Evolutionary conservation across 768 basidiomycete species (phyloP), one percentile per base, ranked within the genome.

Genomic region (Kwoniella dejecticola): DNA sequence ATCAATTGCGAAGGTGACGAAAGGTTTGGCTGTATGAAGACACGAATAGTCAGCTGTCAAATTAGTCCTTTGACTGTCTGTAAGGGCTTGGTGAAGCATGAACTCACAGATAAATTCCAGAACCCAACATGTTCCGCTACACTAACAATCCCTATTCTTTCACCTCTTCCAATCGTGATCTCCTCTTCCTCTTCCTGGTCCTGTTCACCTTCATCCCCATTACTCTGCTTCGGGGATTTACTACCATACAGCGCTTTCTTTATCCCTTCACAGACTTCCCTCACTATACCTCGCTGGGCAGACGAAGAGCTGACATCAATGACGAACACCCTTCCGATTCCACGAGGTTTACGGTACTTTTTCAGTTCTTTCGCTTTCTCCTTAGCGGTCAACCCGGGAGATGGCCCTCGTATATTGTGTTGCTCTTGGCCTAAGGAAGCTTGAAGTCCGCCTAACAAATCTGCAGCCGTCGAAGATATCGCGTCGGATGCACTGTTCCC

Each of bases 41-140:
- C 17, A 3, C 13, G 2, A 12, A 7, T 3, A 47, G 8, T 13
- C 11, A 24, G 36, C 8, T 38, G 8, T 17, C n/a, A n/a, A n/a
- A 38, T 38, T 38, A 38, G 36, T 38, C 17, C 36, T 38, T 8
- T 38, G 8, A 8, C 8, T 38, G 36, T 38, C 8, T 8, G 8
- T 8, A 8, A 38, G 17, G 8, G 36, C 17, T 38, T 17, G 8
- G 36, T 8, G 36, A 17, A 38, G 17, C 17, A 38, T 38, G 17
- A 8, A 63, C 80, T 66, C 63, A 81, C 95, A 72, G 88, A 86
- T 63, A 98, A 82, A 74, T 94, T 86, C 79, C 91, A 91, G 76
- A 96, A 94, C 68, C 96, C 90, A 29, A 98, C 79, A 1, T 85
- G 82, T 48, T 81, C 76, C 72, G 95, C 91, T 71, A 87, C 96